Evolutionary conservation across 2,329 filamentous ascomycete species (phyloP), one percentile per base, ranked within the genome.

Genomic region (Alternaria sp.): DNA sequence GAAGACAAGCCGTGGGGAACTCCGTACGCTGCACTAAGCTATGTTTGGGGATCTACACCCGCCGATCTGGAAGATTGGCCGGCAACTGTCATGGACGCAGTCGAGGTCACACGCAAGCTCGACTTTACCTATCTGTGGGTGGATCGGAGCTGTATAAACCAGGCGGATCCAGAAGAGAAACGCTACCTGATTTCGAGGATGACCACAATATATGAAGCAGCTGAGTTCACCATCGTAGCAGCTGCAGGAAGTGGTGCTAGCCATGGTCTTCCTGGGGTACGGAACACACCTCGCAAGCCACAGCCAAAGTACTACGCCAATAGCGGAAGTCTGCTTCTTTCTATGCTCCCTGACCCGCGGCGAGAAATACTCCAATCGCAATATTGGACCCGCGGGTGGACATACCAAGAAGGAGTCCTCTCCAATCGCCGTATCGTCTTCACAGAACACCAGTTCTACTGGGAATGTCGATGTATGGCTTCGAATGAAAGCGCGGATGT

Each of bases 391-490:
- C 43, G 59, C 21, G 58, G 61, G 28, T 68, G 64, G 66, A 67
- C 62, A 5, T 69, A 56, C 28, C 67, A 69, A 57, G 67, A 69
- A 62, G 55, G 54, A 2, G 46, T 67, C 3, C 58, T 69, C 10
- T 61, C 62, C 6, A 58, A 64, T 4, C 59, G 67, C 14, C 43
- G 46, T 6, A 49, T 69, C 3, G 47, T 60, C 14, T 68, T 69
- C 37, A 68, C 66, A 12, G 61, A 68, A 9, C 33, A 58, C 12
- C 66, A 68, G 41, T 43, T 51, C 4, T 66, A 66, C 30, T 66
- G 64, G 53, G 57, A 66, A 37, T 64, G 66, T 30, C 50, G 26
- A 15, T 46, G 53, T 30, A 65, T 65, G 59, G 53, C 55, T 18
- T 41, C 49, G 7, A 37, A 63, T 11, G 62, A 69, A 50, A 61